These are phyloP conservation scores for Orbilia ellipsospora DNA, from an alignment of 2,329 filamentous ascomycete species.

Conservation along the genomic window DNA sequence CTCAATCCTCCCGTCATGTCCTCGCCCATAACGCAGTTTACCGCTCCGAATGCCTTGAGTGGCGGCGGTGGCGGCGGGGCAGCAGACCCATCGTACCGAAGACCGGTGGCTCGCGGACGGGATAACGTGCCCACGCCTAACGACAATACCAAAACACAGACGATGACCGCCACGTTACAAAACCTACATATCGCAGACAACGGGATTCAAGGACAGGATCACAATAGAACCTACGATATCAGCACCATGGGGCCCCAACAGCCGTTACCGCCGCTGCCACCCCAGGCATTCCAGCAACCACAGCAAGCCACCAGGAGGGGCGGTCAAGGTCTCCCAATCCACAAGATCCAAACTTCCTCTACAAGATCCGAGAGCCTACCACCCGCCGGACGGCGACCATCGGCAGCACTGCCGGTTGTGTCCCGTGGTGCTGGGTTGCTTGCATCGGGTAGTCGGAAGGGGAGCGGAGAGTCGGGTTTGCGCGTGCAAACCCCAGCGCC, in stretches of 20 bases:
- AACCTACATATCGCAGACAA: conserved; percentile 44
- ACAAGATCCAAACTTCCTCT: conserved; percentile 24
- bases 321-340: neutral
- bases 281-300: conserved; percentile 4
- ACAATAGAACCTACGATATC: neutral
- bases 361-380: conserved; percentile 43
- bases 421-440: conserved; percentile 2
- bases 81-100: conserved; percentile 25
- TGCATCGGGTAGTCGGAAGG: conserved; percentile 30
- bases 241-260: conserved; percentile 6
- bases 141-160: conserved; percentile 32
- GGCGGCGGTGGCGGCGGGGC: neutral
- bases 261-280: conserved; percentile 5
- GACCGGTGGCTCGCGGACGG: conserved; percentile 33
- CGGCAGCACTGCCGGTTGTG: conserved; percentile 13
- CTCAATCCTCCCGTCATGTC: conserved; percentile 4
- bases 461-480: conserved; percentile 29
- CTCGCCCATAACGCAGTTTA: conserved; percentile 14
- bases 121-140: conserved; percentile 38
- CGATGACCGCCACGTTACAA: conserved; percentile 43
- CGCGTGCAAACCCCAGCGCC: conserved; percentile 21
- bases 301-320: neutral
- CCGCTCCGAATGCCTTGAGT: neutral
- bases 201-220: conserved; percentile 11
- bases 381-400: conserved; percentile 27